Evolutionary conservation across 2,329 filamentous ascomycete genomes (phyloP).

Genomic region (Trichophyton simii): DNA sequence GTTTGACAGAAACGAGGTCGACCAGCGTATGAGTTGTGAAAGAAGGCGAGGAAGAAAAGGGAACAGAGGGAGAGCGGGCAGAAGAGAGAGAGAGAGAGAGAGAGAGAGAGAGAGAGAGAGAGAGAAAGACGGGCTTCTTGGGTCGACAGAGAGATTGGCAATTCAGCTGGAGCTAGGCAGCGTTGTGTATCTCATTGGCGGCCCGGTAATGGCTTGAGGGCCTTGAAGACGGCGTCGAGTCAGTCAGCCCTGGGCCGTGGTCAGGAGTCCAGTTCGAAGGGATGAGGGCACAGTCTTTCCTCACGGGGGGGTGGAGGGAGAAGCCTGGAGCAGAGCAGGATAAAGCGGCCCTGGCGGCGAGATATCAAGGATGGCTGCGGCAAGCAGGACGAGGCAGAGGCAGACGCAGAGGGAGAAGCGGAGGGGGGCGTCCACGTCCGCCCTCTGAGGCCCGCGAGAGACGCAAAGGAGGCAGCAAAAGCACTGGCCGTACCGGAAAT

Average conservation of each 20-base stretch:
- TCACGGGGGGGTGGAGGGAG: neutral
- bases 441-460: neutral
- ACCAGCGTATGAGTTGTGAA: neutral
- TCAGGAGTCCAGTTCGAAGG: neutral
- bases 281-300: constrained; percentile 1
- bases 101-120: constrained; percentile 4
- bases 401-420: neutral
- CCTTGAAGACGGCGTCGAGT: neutral
- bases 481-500: neutral
- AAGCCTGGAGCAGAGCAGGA: too few relatives aligned
- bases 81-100: neutral
- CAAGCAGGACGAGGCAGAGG: neutral
- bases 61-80: too few relatives aligned
- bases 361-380: too few relatives aligned
- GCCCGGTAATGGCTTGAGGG: neutral
- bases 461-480: neutral
- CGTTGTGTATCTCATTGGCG: neutral
- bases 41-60: too few relatives aligned
- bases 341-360: too few relatives aligned
- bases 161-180: neutral
- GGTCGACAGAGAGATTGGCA: neutral
- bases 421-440: neutral
- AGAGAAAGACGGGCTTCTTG: neutral
- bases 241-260: neutral
- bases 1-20: neutral